Evolutionary conservation across 345 rosid genomes (phyloP).

Genomic region (Geranium brycei): DNA sequence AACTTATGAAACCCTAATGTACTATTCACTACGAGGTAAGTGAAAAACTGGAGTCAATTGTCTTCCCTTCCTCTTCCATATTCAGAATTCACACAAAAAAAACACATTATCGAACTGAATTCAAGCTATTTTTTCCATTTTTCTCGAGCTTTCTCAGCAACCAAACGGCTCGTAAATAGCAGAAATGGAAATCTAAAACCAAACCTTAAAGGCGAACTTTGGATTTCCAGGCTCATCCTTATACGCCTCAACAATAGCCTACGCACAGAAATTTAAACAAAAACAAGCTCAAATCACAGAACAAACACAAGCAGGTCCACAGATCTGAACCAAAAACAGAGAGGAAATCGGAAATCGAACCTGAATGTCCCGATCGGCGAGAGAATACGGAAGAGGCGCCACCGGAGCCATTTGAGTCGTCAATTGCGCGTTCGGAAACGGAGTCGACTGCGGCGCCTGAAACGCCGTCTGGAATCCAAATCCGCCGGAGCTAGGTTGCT

Average conservation of each 20-base stretch:
- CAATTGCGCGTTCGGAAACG: constrained; percentile 55
- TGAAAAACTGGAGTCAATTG: too few species aligned
- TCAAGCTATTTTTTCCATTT: too few species aligned
- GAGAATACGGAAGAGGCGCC: constrained; percentile 81
- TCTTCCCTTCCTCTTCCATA: too few species aligned
- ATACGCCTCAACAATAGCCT: constrained; percentile 93
- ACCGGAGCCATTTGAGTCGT: constrained; percentile 97
- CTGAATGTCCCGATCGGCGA: constrained; percentile 87
- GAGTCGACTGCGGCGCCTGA: constrained; percentile 29
- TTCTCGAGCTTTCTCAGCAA: too few species aligned
- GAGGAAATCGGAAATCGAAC: constrained; percentile 16
- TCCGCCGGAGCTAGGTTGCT: constrained; percentile 27
- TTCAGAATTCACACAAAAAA: too few species aligned
- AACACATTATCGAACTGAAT: too few species aligned
- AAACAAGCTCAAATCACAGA: constrained; percentile 1
- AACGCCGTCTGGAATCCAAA: constrained; percentile 50
- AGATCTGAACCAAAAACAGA: not conserved
- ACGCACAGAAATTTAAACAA: not conserved
- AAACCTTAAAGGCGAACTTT: constrained; percentile 81
- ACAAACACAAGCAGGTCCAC: not conserved
- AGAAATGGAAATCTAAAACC: constrained; percentile 9
- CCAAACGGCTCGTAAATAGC: too few species aligned
- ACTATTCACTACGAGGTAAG: too few species aligned
- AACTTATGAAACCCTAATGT: too few species aligned
- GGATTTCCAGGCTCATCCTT: constrained; percentile 83